Percentiles rank a stretch among this genome's conserved stretches.
Evolutionary conservation across 768 basidiomycete genomes (phyloP).

Genomic region (Naganishia antarctica): DNA sequence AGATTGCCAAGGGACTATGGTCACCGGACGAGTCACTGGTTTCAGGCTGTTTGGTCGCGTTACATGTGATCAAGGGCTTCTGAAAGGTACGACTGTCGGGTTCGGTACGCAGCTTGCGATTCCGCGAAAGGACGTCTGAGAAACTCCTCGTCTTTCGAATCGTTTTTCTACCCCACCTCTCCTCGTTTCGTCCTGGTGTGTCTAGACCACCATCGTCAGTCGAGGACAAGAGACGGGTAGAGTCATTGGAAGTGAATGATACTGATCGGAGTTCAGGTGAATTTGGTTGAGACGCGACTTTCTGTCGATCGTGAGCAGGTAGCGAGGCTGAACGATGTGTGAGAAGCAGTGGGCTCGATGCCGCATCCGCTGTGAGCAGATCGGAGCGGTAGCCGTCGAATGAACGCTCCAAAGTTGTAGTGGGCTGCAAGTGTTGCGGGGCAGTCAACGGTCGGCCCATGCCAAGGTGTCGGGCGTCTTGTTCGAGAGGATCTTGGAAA

Average conservation of each 20-base stretch:
- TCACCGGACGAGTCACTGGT: background rate
- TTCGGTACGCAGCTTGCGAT: background rate
- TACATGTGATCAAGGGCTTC: conserved; percentile 1
- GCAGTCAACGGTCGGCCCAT: too few relatives aligned
- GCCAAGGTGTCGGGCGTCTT: too few relatives aligned
- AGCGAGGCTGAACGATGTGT: conserved; percentile 10
- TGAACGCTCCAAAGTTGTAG: background rate
- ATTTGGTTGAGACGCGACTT: background rate
- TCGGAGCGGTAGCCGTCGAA: background rate
- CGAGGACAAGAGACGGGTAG: background rate
- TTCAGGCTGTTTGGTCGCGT: background rate
- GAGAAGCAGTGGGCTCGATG: background rate
- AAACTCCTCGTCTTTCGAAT: conserved; percentile 19
- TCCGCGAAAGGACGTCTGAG: conserved; percentile 11
- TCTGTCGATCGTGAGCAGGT: background rate
- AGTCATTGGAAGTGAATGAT: background rate
- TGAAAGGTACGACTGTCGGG: background rate
- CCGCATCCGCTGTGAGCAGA: background rate
- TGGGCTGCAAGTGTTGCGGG: too few relatives aligned
- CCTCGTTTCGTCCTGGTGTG: background rate
- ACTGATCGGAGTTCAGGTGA: background rate
- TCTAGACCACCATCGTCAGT: background rate
- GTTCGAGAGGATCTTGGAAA: too few relatives aligned
- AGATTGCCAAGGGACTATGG: background rate
- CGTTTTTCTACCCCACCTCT: background rate